Base-by-base conservation (phyloP, 768 basidiomycete genomes). In the Gautieria morchelliformis region DNA sequence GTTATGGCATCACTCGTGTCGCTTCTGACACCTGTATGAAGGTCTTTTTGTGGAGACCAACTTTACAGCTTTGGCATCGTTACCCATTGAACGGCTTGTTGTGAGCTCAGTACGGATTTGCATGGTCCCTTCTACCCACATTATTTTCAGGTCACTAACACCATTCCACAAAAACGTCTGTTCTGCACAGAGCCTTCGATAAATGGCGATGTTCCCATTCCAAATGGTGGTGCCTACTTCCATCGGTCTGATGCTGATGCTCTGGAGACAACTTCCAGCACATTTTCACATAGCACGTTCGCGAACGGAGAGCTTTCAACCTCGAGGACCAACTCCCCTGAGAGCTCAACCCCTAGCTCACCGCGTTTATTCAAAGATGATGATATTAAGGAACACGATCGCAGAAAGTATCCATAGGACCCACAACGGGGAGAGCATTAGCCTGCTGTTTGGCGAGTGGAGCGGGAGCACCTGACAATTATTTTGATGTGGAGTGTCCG, bases 371-470 rank as follows among this genome's bases (percentile, higher is more conserved):
- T 47, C 80, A 35, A 97, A 96, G 69, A 76, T 99, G 54, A 80
- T 87, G 63, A 85, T 87, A 8, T 82, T 99, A 65, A 89, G 85
- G 66, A 82, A 90, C 27, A 91, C 89, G 39, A 84, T 99, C 62
- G 89, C 96, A 5, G 96, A 99, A 75, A 93, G 90, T 63, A 96
- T 99, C 56, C 85, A 95, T 42, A 78, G 95, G 59, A 93, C 90
- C 3, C 92, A 94, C 69, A 94, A 94, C 60, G 92, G 93, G 58
- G 92, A 94, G 72, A 92, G 89, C 60, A 93, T 94, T 65, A 90
- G 88, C 61, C 68, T 93, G 37, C 74, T 94, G 11, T 93, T 94
- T 63, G 88, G 87, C 41, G 90, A 91, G 64, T 89, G 86, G 84
- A 40, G 11, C 12, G 37, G 37, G 24, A 32, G 17, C 27, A 39